A percentile compares a stretch with the other conserved stretches of the same genome.
phyloP scores from a whole-genome alignment of 176 grass and related monocot genomes.

The Cenchrus purpureus region DNA sequence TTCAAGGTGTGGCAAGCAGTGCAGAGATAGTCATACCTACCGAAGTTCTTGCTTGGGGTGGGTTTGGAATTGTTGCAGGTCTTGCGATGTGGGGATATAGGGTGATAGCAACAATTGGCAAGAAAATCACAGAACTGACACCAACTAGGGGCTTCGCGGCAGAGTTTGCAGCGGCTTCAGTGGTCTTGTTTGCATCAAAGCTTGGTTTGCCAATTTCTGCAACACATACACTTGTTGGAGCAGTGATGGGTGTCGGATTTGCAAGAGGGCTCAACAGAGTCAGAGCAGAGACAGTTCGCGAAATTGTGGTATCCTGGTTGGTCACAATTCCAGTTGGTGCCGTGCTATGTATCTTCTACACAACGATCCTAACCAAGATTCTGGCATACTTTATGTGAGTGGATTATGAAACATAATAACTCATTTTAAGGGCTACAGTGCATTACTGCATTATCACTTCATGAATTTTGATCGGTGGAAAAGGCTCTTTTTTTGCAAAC shows the following conservation, averaged over 20 bases:
- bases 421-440: conserved; percentile 39
- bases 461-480: conserved; percentile 37
- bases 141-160: conserved; percentile 92
- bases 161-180: conserved; percentile 94
- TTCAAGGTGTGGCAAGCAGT: conserved; percentile 60
- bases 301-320: conserved; percentile 86
- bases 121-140: conserved; percentile 95
- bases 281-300: conserved; percentile 79
- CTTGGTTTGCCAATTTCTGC: conserved; percentile 90
- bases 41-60: conserved; percentile 93
- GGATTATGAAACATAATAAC: conserved; percentile 32
- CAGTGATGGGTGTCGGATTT: conserved; percentile 97
- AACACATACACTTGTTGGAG: conserved; percentile 96
- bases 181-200: conserved; percentile 91
- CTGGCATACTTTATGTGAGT: conserved; percentile 68
- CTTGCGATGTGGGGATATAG: conserved; percentile 94
- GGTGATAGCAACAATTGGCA: conserved; percentile 96
- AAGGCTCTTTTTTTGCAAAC: neutral
- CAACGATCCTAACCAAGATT: conserved; percentile 73
- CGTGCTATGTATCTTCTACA: conserved; percentile 71
- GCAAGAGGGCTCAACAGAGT: conserved; percentile 88
- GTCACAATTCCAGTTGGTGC: conserved; percentile 94
- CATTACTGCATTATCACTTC: neutral
- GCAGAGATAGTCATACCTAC: conserved; percentile 91
- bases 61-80: conserved; percentile 94